Conservation (phyloP, 2,329 filamentous ascomycete species). For the Fusarium albosuccineum region DNA sequence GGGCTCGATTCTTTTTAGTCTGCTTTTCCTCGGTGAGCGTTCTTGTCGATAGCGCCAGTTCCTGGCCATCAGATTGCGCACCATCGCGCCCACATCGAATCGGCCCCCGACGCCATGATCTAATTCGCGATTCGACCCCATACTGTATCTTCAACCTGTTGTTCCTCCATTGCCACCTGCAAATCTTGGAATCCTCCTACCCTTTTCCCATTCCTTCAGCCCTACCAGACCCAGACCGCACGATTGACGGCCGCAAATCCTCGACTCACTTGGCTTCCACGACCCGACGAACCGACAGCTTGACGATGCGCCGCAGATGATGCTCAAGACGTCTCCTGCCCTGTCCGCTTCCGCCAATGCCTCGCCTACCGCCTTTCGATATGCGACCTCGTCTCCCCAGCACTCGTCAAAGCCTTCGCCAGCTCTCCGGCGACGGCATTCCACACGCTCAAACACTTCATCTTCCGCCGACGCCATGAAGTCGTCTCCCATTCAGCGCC, state of each 20-base stretch:
- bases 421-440: constrained; percentile 45
- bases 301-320: constrained; percentile 65
- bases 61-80: constrained; percentile 40
- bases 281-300: constrained; percentile 36
- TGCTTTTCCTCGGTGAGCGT: constrained; percentile 49
- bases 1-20: constrained; percentile 36
- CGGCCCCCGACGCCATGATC: constrained; percentile 44
- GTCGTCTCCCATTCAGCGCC: constrained; percentile 43
- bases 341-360: constrained; percentile 64
- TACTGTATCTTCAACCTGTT: constrained; percentile 28
- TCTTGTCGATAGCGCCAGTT: constrained; percentile 47
- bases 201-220: constrained; percentile 25
- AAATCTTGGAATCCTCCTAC: constrained; percentile 29
- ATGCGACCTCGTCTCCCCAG: constrained; percentile 48
- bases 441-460: constrained; percentile 40
- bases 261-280: constrained; percentile 19
- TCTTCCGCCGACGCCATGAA: constrained; percentile 44
- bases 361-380: constrained; percentile 62
- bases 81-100: constrained; percentile 43
- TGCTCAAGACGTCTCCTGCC: constrained; percentile 71
- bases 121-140: constrained; percentile 45
- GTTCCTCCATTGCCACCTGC: constrained; percentile 25
- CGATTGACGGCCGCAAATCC: constrained; percentile 31
- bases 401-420: constrained; percentile 44
- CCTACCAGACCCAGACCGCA: constrained; percentile 27